Evolutionary conservation across 192 early-diverging fungal genomes (phyloP), one percentile per base, ranked within the genome.

Genomic region (Backusella parvicylindrica): DNA sequence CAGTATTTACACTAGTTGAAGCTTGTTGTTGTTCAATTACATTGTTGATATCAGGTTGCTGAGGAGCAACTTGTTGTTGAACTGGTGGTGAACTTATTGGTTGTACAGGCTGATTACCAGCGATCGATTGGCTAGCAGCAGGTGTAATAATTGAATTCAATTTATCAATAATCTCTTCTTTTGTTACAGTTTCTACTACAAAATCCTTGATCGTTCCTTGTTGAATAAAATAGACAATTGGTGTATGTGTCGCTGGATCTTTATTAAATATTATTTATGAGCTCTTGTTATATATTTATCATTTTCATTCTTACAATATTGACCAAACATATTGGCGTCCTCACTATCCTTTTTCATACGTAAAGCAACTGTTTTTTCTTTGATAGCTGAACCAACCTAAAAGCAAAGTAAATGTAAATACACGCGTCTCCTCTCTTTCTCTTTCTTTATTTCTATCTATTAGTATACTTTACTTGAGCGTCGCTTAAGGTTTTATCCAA

Each of bases 131-230:
- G 4, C 28, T 53, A 21, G 50, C 2, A 21, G 26, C 11, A 4
- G 28, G 21, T 35, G 65, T 21, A 21, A 71, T n/a, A 0, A 56
- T n/a, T 30, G 37, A 5, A 30, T 60, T 26, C 13, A 78, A 2
- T 49, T 72, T 73, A 13, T 26, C 32, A 18, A 78, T 21, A 0
- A 78, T 6, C 11, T 66, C 65, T 40, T 73, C 23, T 16, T 21
- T 11, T 16, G 77, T 18, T 12, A 63, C 50, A 32, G 70, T 72
- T 38, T 73, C 65, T 15, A 60, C 73, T 7, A 26, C 77, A 56
- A 73, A 72, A 37, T 73, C 77, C 56, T 53, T 78, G n/a, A 78
- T 72, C 31, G 43, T 72, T 35, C 77, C 77, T 68, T 78, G 70
- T 32, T 63, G 64, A 16, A 78, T 78, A 32, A 78, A 73, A 66